Evolutionary conservation across 768 basidiomycete genomes (phyloP).

Genomic region (Kwoniella sp.): DNA sequence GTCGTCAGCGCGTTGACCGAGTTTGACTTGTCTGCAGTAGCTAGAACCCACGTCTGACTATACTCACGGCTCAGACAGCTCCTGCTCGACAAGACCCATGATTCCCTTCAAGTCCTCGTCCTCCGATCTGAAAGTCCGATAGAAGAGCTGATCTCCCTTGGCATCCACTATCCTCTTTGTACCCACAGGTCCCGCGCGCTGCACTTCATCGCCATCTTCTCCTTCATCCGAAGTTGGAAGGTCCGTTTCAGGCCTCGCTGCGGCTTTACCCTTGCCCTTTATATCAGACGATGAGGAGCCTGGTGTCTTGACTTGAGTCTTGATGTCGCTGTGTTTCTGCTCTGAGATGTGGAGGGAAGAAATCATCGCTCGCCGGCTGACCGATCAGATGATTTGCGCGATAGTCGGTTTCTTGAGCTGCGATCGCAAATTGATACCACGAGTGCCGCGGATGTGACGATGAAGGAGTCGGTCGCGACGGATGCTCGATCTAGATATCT

Average conservation of each 20-base stretch:
- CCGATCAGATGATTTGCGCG: not conserved
- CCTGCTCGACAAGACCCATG: slow-evolving; percentile 83
- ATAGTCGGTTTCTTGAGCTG: not conserved
- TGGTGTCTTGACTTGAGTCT: not conserved
- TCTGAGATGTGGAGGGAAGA: slow-evolving; percentile 14
- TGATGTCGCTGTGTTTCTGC: not conserved
- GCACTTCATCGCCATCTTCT: not conserved
- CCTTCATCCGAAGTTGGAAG: not conserved
- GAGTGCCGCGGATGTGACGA: not conserved
- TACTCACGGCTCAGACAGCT: slow-evolving; percentile 94
- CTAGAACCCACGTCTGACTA: not conserved
- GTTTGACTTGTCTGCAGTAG: no score
- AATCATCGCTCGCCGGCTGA: slow-evolving; percentile 6
- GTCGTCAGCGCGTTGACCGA: not conserved
- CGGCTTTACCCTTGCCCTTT: slow-evolving; percentile 24
- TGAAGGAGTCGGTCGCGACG: no score
- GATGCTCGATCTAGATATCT: no score
- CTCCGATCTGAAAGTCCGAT: slow-evolving; percentile 38
- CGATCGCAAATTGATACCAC: not conserved
- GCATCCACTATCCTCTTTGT: not conserved
- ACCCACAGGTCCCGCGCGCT: not conserved
- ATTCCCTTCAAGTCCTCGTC: slow-evolving; percentile 64
- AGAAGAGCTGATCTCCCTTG: slow-evolving; percentile 37
- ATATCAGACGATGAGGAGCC: not conserved
- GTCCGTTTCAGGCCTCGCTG: not conserved